Percentiles rank a stretch among this genome's conserved stretches.
Conservation (phyloP, 1,139 yeast genomes). For the Magnusiomyces sp. region DNA sequence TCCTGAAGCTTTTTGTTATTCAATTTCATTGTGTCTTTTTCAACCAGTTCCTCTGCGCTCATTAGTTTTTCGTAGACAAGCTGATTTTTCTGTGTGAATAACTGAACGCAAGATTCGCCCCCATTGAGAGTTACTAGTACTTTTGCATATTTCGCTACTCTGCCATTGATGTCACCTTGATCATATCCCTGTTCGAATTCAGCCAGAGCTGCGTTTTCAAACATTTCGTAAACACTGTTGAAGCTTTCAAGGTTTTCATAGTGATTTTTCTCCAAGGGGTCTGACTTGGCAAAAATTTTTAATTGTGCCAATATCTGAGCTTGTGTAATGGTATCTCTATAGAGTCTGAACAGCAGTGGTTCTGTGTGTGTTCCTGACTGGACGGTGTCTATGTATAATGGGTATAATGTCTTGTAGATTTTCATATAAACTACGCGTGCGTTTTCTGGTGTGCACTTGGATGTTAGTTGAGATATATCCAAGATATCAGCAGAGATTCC, state of each 20-base stretch:
- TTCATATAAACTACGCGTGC: slow-evolving; percentile 18
- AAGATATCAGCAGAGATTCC: background rate
- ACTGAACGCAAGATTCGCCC: slow-evolving; percentile 39
- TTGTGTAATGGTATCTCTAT: slow-evolving; percentile 25
- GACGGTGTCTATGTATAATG: slow-evolving; percentile 26
- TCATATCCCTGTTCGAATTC: slow-evolving; percentile 59
- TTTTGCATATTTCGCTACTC: slow-evolving; percentile 31
- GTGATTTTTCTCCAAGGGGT: slow-evolving; percentile 31
- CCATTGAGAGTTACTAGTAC: slow-evolving; percentile 34
- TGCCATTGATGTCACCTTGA: slow-evolving; percentile 39
- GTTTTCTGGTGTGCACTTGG: slow-evolving; percentile 12
- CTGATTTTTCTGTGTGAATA: slow-evolving; percentile 40
- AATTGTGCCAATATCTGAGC: slow-evolving; percentile 26
- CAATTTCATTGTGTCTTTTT: slow-evolving; percentile 25
- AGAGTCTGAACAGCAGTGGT: slow-evolving; percentile 22
- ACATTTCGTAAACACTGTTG: slow-evolving; percentile 55
- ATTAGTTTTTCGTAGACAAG: slow-evolving; percentile 25
- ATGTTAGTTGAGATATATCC: background rate
- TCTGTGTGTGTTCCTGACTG: slow-evolving; percentile 18
- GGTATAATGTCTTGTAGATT: slow-evolving; percentile 21
- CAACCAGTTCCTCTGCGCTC: slow-evolving; percentile 19
- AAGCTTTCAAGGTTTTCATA: slow-evolving; percentile 40
- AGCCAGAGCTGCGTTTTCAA: slow-evolving; percentile 61
- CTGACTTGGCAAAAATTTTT: slow-evolving; percentile 34
- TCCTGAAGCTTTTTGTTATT: slow-evolving; percentile 26